Conservation (phyloP, 345 rosid species). For the Excoecaria cochinchinensis region DNA sequence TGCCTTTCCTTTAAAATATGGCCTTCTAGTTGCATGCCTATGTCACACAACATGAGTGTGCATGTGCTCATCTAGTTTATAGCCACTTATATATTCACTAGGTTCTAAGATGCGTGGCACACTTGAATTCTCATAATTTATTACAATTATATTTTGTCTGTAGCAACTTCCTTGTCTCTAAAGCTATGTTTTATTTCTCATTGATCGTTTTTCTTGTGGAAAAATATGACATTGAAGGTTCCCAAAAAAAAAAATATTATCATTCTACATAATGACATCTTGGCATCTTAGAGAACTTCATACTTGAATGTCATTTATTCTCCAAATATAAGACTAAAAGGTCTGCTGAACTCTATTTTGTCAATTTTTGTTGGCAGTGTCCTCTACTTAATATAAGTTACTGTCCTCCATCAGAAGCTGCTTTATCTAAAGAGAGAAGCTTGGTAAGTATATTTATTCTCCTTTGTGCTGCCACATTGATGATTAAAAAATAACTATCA, state of each 20-base stretch:
- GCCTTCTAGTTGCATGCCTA: neutral
- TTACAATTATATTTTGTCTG: neutral
- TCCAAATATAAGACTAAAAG: neutral
- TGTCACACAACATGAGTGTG: neutral
- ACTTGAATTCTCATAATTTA: neutral
- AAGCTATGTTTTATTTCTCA: neutral
- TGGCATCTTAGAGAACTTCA: neutral
- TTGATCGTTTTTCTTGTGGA: neutral
- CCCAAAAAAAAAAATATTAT: neutral
- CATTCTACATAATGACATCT: neutral
- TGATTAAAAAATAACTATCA: conserved; percentile 12
- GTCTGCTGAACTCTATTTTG: conserved; percentile 25
- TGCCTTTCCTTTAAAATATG: neutral
- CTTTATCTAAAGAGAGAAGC: conserved; percentile 55
- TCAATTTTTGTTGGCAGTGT: conserved; percentile 56
- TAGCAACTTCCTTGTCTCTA: neutral
- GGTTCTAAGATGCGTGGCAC: neutral
- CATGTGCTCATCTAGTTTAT: neutral
- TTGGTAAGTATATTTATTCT: conserved; percentile 47
- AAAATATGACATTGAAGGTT: neutral
- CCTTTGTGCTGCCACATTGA: conserved; percentile 13
- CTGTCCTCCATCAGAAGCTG: conserved; percentile 86
- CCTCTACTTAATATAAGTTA: conserved; percentile 90
- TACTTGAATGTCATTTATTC: neutral
- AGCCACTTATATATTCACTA: neutral